Percentiles rank a stretch among this genome's conserved stretches.
Conservation (phyloP, 192 early-diverging fungal species). For the Rhizoclosmatium sp. region DNA sequence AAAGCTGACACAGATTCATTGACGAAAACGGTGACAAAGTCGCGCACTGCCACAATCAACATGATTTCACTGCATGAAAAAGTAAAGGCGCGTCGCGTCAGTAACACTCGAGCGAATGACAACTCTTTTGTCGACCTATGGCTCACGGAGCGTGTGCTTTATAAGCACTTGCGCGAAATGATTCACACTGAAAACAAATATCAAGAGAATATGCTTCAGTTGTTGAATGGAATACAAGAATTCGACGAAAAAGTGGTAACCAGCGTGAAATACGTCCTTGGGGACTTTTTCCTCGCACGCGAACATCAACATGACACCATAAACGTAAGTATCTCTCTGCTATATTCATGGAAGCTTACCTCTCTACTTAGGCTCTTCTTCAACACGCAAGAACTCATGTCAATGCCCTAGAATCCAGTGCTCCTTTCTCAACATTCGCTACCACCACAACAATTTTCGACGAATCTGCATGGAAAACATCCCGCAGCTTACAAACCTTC, state of each 20-base stretch:
- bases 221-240: constrained; percentile 43
- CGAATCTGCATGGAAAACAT: constrained; percentile 22
- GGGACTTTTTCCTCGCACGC: constrained; percentile 37
- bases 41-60: constrained; percentile 14
- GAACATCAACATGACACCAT: constrained; percentile 33
- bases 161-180: constrained; percentile 44
- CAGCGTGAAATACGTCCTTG: constrained; percentile 37
- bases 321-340: background rate
- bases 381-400: constrained; percentile 4
- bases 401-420: constrained; percentile 1
- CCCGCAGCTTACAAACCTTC: constrained; percentile 28
- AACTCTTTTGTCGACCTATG: constrained; percentile 44
- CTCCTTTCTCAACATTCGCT: constrained; percentile 33
- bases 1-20: constrained; percentile 23
- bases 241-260: constrained; percentile 44
- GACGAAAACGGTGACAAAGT: background rate
- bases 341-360: background rate
- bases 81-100: constrained; percentile 22
- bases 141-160: constrained; percentile 46
- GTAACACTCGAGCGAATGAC: background rate
- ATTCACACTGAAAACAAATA: constrained; percentile 44
- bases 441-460: constrained; percentile 18
- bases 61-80: constrained; percentile 29
- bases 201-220: constrained; percentile 34
- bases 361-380: constrained; percentile 27